A percentile compares a stretch with the other conserved stretches of the same genome.
These are phyloP conservation scores for Podospora fimiseda DNA, from an alignment of 495 filamentous ascomycete species.

Conservation along the genomic window DNA sequence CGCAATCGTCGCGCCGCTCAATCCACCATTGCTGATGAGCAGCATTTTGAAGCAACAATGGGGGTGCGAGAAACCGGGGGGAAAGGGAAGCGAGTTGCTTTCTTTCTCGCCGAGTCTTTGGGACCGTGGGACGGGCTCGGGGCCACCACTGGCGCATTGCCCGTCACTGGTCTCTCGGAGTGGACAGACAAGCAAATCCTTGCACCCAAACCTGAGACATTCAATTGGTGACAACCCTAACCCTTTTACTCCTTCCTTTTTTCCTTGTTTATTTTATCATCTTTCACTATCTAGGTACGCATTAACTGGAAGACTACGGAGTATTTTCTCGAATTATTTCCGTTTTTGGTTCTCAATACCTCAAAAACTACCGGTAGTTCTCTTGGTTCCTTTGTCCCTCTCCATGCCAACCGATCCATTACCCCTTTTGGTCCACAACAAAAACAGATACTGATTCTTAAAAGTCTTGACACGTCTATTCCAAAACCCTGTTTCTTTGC, in stretches of 20 bases:
- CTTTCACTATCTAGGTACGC: neutral
- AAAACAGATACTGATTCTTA: no score
- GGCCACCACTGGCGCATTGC: neutral
- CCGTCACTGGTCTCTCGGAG: neutral
- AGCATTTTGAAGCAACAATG: constrained; percentile 21
- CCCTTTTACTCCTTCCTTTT: no score
- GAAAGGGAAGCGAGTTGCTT: neutral
- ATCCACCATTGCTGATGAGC: constrained; percentile 20
- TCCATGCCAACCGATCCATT: no score
- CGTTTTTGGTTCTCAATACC: neutral
- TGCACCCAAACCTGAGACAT: no score
- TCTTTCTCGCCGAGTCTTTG: neutral
- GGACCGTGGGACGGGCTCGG: neutral
- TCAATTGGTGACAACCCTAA: no score
- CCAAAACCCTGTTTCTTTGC: neutral
- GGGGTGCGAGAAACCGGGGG: no score
- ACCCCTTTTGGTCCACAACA: no score
- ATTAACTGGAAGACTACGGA: neutral
- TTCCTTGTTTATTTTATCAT: no score
- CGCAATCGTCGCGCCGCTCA: constrained; percentile 12
- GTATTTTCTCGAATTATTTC: neutral
- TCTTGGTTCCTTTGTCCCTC: no score
- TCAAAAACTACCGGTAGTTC: no score
- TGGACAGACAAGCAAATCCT: no score
- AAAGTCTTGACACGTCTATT: no score